These are phyloP conservation scores for Schizochytrium sp. DNA, from an alignment of 108 stramenopile genomes.

Conservation along the genomic window DNA sequence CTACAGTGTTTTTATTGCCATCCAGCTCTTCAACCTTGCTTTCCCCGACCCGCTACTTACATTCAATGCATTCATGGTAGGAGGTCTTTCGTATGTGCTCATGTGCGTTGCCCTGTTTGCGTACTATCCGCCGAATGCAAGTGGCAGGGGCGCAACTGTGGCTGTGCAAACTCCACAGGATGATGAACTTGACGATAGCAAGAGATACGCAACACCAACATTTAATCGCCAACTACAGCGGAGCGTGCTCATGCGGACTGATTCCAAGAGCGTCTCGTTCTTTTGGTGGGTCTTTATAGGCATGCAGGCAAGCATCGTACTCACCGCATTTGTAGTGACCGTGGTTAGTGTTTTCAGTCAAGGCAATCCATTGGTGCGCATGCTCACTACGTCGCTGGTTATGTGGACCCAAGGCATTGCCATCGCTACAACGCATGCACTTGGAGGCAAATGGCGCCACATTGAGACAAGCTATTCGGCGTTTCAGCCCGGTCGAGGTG, in stretches of 20 bases:
- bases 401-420: conserved; percentile 44
- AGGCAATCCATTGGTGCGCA: conserved; percentile 24
- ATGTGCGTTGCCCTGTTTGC: conserved; percentile 41
- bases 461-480: conserved; percentile 41
- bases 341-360: conserved; percentile 11
- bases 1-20: not conserved
- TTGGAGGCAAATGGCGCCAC: conserved; percentile 59
- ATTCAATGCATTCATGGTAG: conserved; percentile 57
- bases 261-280: not conserved
- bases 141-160: conserved; percentile 22
- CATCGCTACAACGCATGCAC: conserved; percentile 39
- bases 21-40: conserved; percentile 43
- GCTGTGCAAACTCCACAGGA: not conserved
- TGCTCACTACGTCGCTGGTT: conserved; percentile 22
- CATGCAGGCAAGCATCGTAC: conserved; percentile 24
- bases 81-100: conserved; percentile 48
- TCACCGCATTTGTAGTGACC: conserved; percentile 58
- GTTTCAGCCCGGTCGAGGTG: conserved; percentile 54
- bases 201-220: conserved; percentile 3
- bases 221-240: conserved; percentile 7
- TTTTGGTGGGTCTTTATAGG: conserved; percentile 57
- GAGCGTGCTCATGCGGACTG: conserved; percentile 42
- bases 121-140: not conserved
- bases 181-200: not conserved
- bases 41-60: conserved; percentile 45